Base-by-base conservation (phyloP, 2,329 filamentous ascomycete genomes). In the Domatiomyces catenatus region DNA sequence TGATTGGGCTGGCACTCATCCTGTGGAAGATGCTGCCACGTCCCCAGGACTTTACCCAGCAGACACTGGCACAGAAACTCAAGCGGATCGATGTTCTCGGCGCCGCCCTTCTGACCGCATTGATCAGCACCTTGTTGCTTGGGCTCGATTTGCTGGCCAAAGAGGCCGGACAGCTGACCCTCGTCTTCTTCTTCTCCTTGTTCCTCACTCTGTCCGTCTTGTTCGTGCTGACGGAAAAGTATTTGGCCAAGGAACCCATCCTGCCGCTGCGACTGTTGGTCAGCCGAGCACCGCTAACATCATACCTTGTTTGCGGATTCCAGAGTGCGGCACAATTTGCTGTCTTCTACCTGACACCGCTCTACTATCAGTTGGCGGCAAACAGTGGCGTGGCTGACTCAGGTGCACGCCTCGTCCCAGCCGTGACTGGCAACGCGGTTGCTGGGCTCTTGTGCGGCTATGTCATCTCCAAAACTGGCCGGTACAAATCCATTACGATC, bases 331-430 rank as follows among this genome's bases (percentile, higher is more conserved):
- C 79, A 0, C 83, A 86, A 58, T 63, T 79, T 7, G 74, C 71
- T 1, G 72, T 79, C 58, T 57, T 70, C 62, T 46, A 36, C 36
- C 46, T 47, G 8, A 44, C 52, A 72, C 83, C 83, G 0, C 64
- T 86, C 0, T 86, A 86, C 64, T 86, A 86, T 55, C 78, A 83
- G 51, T 74, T 82, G 1, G 81, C 80, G 0, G 67, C 74, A 4
- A 67, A 70, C 0, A 73, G 72, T 2, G 78, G 76, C 0, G 78
- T 75, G 44, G 79, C 80, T 0, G 65, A 69, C 1, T 79, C 81
- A 0, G 74, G 74, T 1, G 67, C 75, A 0, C 79, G 84, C 57
- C 67, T 87, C 0, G 71, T 86, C 42, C 83, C 83, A 0, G 78
- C 82, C 0, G 80, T 86, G 0, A 64, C 76, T 0, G 83, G 82